Base-by-base conservation (phyloP, 176 grass and related monocot species). In the Eragrostis curvula region DNA sequence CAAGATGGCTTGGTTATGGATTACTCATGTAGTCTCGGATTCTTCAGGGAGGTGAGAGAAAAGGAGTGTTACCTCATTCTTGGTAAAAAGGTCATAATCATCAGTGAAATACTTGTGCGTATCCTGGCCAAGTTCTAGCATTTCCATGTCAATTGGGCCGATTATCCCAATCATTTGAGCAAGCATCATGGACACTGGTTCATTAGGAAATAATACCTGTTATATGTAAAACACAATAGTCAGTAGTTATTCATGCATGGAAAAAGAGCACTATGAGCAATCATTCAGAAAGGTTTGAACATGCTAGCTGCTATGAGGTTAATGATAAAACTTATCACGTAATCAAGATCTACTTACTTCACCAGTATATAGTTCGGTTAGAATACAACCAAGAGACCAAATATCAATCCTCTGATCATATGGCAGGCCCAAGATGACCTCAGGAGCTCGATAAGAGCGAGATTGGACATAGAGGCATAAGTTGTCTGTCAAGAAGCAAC, bases 301-400 rank as follows among this genome's bases (percentile, higher is more conserved):
- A 81, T 81, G 29, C 25, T 0, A 40, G 65, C 1, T 59, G 81
- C n/a, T 49, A 49, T 85, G 46, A 46, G 25, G 39, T 73, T 73
- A 79, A 50, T 28, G 29, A 6, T 20, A 70, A 74, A 74, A 44
- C 16, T 29, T 71, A 59, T 65, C 7, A 60, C 32, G 17, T 73
- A 16, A 73, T 27, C 24, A 79, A 46, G 67, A 27, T 29, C 49
- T 70, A 81, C 86, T 75, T 93, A 95, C 93, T 43, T 98, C 90
- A 84, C 87, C 89, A 77, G 91, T 99, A 66, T 85, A 95, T 24
- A 96, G 77, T 85, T 99, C 96, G 66, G 88, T 85, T 51, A 96
- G 91, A 77, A 99, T 99, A 87, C 93, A 99, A 87, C 96, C 96
- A 56, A 99, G 90, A 68, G 96, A 99, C 93, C 96, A 99, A 72